Evolutionary conservation across 148 eudicot species (phyloP), one percentile per base, ranked within the genome.

Genomic region (Hydrangea macrophylla): DNA sequence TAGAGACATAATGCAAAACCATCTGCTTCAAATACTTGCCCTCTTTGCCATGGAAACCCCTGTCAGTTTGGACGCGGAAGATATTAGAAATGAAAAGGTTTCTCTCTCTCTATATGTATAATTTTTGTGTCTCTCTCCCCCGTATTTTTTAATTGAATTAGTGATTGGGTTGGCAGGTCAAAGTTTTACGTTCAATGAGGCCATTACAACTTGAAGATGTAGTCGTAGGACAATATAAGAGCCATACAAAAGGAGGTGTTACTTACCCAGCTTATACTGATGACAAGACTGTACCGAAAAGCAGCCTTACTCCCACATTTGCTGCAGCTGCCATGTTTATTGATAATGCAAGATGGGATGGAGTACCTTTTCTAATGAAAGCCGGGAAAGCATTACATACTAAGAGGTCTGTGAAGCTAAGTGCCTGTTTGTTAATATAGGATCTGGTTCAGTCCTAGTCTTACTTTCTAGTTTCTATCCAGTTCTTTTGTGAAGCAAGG

Each of bases 21-120:
- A 88, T 71, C 82, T 88, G 7, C 77, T 88, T 59, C 94, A 88
- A 73, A 88, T 83, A 20, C 82, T 88, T 30, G 86, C 94, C 12
- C 72, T 88, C 61, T 83, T 88, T 74, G 90, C 94, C 6, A 88
- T 88, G 94, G 94, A 88, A 73, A 82, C 94, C 22, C 94, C 94
- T 13, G 88, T 88, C 51, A 85, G 85, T 75, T 75, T 88, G 70
- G 86, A 88, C 71, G 94, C 84, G 1, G 94, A 86, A 76, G 94
- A 88, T 56, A 79, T 86, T n/a, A 78, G 94, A 64, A 83, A 88
- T 65, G 94, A 88, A 67, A 88, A 88, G 90, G 93, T 85, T 33
- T n/a, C 5, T 13, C 30, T 31, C 6, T 33, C 50, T 2, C 0
- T 42, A 1, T 48, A 18, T 3, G 17, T 18, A 48, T 58, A 1